Evolutionary conservation across 106 monocot genomes (phyloP).

Genomic region (Apostasia shenzhenica): DNA sequence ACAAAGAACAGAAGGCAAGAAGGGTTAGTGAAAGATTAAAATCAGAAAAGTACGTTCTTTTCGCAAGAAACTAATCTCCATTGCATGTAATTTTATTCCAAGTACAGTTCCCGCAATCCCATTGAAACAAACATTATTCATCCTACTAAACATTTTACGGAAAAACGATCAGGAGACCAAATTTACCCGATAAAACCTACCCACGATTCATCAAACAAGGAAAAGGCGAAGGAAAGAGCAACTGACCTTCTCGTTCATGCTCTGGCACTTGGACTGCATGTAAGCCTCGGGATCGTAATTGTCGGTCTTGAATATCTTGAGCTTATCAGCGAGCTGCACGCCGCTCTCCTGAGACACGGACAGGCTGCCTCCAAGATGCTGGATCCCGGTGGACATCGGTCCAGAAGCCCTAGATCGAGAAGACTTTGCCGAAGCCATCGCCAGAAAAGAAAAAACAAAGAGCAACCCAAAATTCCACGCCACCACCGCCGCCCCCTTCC

Average conservation of each 20-base stretch:
- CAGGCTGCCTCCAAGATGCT: constrained; percentile 5
- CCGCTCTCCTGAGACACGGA: constrained; percentile 18
- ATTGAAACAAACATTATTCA: background rate
- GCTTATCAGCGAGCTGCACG: constrained; percentile 48
- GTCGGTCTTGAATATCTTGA: constrained; percentile 66
- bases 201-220: background rate
- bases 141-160: background rate
- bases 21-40: too few relatives aligned
- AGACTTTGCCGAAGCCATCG: constrained; percentile 53
- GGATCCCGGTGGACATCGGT: constrained; percentile 9
- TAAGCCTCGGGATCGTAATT: constrained; percentile 61
- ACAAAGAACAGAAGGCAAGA: too few relatives aligned
- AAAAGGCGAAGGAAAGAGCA: background rate
- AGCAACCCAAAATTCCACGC: too few relatives aligned
- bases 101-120: background rate
- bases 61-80: too few relatives aligned
- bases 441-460: too few relatives aligned
- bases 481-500: too few relatives aligned
- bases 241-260: constrained; percentile 69
- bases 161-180: background rate
- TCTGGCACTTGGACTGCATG: constrained; percentile 63
- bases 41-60: too few relatives aligned
- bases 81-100: too few relatives aligned
- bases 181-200: constrained; percentile 1
- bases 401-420: constrained; percentile 50